Percentiles rank a stretch among this genome's conserved stretches.
Evolutionary conservation across 768 basidiomycete genomes (phyloP).

Genomic region (Psilocybe sp.): DNA sequence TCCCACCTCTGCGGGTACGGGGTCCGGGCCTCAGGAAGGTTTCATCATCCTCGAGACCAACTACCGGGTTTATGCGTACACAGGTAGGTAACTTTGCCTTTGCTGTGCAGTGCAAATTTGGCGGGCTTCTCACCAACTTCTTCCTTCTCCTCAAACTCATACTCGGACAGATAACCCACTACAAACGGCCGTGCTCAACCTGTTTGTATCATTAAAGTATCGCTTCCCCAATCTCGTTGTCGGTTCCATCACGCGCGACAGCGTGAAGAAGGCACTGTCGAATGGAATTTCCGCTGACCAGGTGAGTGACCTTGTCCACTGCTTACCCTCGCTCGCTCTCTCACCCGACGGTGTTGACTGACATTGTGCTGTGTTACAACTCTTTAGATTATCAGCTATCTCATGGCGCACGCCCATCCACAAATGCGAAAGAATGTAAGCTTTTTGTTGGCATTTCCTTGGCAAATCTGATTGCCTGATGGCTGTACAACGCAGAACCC

Average conservation of each 20-base stretch:
- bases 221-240: conserved; percentile 98
- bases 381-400: conserved; percentile 92
- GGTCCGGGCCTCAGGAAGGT: conserved; percentile 67
- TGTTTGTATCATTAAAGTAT: conserved; percentile 90
- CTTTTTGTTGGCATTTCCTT: conserved; percentile 4
- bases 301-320: conserved; percentile 35
- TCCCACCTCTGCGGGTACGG: conserved; percentile 58
- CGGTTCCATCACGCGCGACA: conserved; percentile 91
- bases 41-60: conserved; percentile 98
- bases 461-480: background rate
- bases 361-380: conserved; percentile 9
- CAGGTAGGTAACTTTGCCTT: conserved; percentile 50
- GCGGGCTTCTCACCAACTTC: conserved; percentile 11
- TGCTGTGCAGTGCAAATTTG: conserved; percentile 15
- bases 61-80: conserved; percentile 97
- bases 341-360: conserved; percentile 15
- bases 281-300: conserved; percentile 98
- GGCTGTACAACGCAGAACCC: conserved; percentile 61
- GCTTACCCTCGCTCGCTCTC: conserved; percentile 20
- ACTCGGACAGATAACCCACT: conserved; percentile 78
- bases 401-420: conserved; percentile 92
- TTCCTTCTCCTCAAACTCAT: conserved; percentile 9
- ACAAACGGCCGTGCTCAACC: conserved; percentile 92
- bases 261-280: conserved; percentile 88
- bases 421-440: conserved; percentile 95